Conservation (phyloP, 371 early-diverging fungal genomes). For the Apophysomyces trapeziformis region DNA sequence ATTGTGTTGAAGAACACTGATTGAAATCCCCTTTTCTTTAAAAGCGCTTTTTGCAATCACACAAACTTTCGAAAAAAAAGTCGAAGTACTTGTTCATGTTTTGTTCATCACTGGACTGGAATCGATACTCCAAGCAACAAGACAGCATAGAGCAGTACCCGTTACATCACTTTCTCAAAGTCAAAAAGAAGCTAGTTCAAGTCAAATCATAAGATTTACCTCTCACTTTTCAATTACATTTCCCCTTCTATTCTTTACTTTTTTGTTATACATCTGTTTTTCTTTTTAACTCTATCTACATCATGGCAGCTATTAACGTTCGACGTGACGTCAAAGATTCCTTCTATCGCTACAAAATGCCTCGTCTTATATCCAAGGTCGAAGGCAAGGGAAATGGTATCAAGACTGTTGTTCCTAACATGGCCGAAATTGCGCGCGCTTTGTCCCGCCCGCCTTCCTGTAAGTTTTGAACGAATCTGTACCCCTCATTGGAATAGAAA, state of each 20-base stretch:
- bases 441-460: constrained; percentile 92
- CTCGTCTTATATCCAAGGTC: constrained; percentile 86
- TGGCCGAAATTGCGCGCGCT: constrained; percentile 93
- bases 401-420: constrained; percentile 98
- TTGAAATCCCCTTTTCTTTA: constrained; percentile 1
- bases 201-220: constrained; percentile 24
- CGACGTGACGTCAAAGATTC: constrained; percentile 88
- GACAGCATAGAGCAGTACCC: constrained; percentile 49
- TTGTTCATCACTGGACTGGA: constrained; percentile 51
- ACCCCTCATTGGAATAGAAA: not conserved
- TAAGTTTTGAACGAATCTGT: constrained; percentile 32
- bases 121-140: constrained; percentile 44
- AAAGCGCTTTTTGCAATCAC: constrained; percentile 5
- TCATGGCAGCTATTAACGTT: constrained; percentile 85
- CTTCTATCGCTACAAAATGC: constrained; percentile 99
- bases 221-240: constrained; percentile 11
- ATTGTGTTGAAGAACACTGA: not conserved
- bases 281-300: constrained; percentile 28
- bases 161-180: constrained; percentile 47
- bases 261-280: constrained; percentile 12
- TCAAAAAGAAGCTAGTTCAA: constrained; percentile 47
- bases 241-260: constrained; percentile 14
- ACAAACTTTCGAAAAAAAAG: constrained; percentile 9
- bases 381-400: constrained; percentile 99
- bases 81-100: constrained; percentile 49